Conservation (phyloP, 306 rosid species). For the Rubus parviflorus region DNA sequence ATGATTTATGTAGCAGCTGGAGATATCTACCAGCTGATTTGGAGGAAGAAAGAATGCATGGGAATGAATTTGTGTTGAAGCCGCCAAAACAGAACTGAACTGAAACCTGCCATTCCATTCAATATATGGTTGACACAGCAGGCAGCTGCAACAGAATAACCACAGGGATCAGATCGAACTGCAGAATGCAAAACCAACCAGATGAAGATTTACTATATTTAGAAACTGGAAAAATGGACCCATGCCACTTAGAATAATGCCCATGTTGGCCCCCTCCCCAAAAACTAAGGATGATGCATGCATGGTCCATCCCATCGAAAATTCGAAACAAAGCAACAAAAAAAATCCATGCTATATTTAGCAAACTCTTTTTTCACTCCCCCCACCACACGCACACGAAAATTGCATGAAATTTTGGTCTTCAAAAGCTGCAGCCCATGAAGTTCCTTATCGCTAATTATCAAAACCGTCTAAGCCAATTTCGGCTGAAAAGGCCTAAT, state of each 20-base stretch:
- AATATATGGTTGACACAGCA: background rate
- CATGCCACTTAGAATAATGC: slow-evolving; percentile 24
- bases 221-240: slow-evolving; percentile 31
- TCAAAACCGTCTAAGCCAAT: background rate
- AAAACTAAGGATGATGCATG: slow-evolving; percentile 21
- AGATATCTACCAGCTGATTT: background rate
- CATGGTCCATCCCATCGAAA: background rate
- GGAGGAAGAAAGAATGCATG: background rate
- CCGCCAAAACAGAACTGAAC: slow-evolving; percentile 19
- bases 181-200: slow-evolving; percentile 15
- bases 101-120: slow-evolving; percentile 21
- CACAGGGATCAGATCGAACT: slow-evolving; percentile 21
- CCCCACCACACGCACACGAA: background rate
- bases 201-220: slow-evolving; percentile 38
- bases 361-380: slow-evolving; percentile 17
- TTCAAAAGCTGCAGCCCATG: background rate
- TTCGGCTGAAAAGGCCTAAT: background rate
- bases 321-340: background rate
- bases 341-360: slow-evolving; percentile 13
- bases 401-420: background rate
- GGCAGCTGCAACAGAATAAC: slow-evolving; percentile 16
- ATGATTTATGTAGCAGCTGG: background rate
- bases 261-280: slow-evolving; percentile 26
- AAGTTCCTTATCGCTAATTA: too few species aligned
- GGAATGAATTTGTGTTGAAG: slow-evolving; percentile 11